Conservation (phyloP, 1,284 basidiomycete species). For the Anthracocystis setariae region DNA sequence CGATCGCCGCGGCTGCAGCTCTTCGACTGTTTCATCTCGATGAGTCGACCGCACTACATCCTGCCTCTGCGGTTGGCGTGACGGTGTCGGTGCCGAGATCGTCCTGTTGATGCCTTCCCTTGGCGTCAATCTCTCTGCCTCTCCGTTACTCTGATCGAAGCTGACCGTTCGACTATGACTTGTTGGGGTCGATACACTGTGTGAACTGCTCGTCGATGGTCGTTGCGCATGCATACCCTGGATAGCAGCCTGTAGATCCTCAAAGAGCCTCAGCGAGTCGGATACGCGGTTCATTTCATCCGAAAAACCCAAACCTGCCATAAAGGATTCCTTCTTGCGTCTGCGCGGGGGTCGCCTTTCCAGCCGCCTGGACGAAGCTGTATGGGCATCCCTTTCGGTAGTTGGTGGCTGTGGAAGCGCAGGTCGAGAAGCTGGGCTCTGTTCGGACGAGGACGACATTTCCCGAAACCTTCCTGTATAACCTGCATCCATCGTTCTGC, state of each 20-base stretch:
- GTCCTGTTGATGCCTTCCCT: conserved; percentile 38
- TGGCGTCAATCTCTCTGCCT: conserved; percentile 22
- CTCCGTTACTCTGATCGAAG: conserved; percentile 7
- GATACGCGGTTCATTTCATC: conserved; percentile 18
- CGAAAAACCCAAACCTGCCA: conserved; percentile 35
- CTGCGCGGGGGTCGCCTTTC: conserved; percentile 35
- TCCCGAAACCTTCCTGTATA: conserved; percentile 36
- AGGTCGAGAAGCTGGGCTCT: conserved; percentile 11
- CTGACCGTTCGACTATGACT: conserved; percentile 8
- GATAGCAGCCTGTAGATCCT: conserved; percentile 43
- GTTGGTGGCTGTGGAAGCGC: not conserved
- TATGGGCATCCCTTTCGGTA: conserved; percentile 11
- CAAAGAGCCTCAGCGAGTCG: conserved; percentile 42
- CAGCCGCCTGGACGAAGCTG: conserved; percentile 8
- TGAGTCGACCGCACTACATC: not conserved
- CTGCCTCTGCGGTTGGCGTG: conserved; percentile 1
- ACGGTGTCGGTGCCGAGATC: conserved; percentile 23
- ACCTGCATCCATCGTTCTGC: conserved; percentile 38
- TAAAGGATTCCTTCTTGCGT: conserved; percentile 41
- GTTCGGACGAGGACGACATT: conserved; percentile 5
- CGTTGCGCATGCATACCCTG: conserved; percentile 25
- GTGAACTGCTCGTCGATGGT: conserved; percentile 10
- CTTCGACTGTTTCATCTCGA: not conserved
- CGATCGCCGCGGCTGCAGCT: conserved; percentile 8
- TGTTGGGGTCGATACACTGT: not conserved